Conservation (phyloP, 169 alveolate species). For the Pseudocohnilembus persalinus region DNA sequence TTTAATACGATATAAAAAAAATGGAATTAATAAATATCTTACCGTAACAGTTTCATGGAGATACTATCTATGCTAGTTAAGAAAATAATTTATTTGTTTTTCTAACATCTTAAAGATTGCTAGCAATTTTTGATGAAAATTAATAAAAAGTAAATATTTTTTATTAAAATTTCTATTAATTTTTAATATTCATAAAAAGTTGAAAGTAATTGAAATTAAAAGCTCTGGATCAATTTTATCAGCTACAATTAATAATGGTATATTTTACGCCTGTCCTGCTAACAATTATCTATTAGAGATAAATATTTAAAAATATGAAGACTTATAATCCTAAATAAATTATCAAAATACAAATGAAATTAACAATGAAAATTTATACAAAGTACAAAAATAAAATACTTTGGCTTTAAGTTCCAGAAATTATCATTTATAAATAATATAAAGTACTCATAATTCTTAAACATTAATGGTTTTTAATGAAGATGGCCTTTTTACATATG, state of each 20-base stretch:
- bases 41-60: too few relatives aligned
- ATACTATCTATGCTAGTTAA: too few relatives aligned
- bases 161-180: too few relatives aligned
- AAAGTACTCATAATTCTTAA: slow-evolving; percentile 2
- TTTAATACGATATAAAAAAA: too few relatives aligned
- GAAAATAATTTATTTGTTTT: too few relatives aligned
- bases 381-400: background rate
- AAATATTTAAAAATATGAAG: too few relatives aligned
- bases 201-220: background rate
- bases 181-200: too few relatives aligned
- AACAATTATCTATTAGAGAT: background rate
- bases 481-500: slow-evolving; percentile 1
- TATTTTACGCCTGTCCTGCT: background rate
- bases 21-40: too few relatives aligned
- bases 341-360: too few relatives aligned
- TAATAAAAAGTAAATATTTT: too few relatives aligned
- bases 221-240: background rate
- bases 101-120: too few relatives aligned
- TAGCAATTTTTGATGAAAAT: too few relatives aligned
- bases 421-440: background rate
- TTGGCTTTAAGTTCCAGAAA: slow-evolving; percentile 1
- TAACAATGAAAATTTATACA: background rate
- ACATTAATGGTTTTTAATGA: slow-evolving; percentile 2
- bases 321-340: background rate
- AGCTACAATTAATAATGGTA: background rate